Evolutionary conservation across 257 asterid species (phyloP).

Genomic region (Solanum chaucha): DNA sequence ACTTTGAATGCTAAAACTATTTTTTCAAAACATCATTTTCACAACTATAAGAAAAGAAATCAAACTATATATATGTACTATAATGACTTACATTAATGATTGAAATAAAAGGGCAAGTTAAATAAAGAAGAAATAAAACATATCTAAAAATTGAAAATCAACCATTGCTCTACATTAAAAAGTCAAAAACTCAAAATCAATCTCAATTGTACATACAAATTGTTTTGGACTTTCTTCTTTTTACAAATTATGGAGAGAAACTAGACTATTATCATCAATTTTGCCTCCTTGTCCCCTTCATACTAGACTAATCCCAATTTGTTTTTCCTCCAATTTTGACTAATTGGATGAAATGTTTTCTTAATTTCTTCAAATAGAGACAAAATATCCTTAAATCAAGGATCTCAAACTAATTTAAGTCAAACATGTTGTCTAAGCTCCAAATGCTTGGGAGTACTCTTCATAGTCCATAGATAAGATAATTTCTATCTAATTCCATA

Average conservation of each 20-base stretch:
- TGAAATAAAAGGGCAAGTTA: not conserved
- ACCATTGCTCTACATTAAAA: conserved; percentile 5
- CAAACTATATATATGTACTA: not conserved
- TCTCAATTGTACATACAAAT: not conserved
- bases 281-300: conserved; percentile 26
- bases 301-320: conserved; percentile 4
- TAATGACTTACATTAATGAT: conserved; percentile 1
- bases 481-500: not conserved
- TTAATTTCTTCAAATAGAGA: conserved; percentile 7
- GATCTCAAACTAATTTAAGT: not conserved
- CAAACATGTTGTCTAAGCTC: not conserved
- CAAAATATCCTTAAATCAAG: conserved; percentile 20
- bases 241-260: not conserved
- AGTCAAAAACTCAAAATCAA: not conserved
- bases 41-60: not conserved
- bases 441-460: not conserved
- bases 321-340: conserved; percentile 15
- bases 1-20: not conserved
- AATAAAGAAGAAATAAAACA: not conserved
- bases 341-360: not conserved
- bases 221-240: not conserved
- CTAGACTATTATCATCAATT: not conserved
- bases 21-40: not conserved
- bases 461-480: not conserved
- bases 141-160: not conserved